A percentile compares a stretch with the other conserved stretches of the same genome.
These are phyloP conservation scores for Tylopilus balloui DNA, from an alignment of 768 basidiomycete genomes.

Conservation along the genomic window DNA sequence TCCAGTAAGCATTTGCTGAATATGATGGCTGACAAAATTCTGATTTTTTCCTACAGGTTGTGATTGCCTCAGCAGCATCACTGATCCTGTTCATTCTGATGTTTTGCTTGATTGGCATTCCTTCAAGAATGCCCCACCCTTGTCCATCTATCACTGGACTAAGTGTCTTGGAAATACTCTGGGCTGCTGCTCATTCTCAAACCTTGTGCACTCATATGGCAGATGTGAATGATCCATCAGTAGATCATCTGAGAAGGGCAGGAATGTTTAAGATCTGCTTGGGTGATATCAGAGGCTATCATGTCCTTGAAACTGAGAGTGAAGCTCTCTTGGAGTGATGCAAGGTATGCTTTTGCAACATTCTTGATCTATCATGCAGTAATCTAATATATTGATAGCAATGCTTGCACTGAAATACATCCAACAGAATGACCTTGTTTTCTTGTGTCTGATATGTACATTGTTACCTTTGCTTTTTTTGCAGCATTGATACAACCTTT, in stretches of 20 bases:
- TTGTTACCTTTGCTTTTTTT: no score
- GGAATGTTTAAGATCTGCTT: conserved; percentile 9
- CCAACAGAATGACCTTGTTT: no score
- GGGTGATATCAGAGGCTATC: neutral
- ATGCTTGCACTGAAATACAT: no score
- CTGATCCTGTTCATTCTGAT: neutral
- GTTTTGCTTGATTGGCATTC: neutral
- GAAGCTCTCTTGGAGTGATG: neutral
- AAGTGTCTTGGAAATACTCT: conserved; percentile 14
- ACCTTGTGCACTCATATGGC: neutral
- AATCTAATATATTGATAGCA: no score
- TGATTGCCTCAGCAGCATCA: conserved; percentile 11
- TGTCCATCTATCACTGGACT: neutral
- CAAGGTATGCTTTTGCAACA: neutral
- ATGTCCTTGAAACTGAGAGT: neutral
- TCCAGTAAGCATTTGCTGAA: conserved; percentile 10
- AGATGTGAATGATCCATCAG: neutral
- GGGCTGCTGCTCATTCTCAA: conserved; percentile 7
- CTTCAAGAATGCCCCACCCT: neutral
- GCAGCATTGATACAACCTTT: no score
- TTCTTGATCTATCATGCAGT: no score
- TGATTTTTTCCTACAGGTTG: neutral
- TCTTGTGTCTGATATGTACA: no score
- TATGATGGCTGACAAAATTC: neutral
- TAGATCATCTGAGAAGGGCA: conserved; percentile 1